Evolutionary conservation across 192 early-diverging fungal species (phyloP).

Genomic region (Linderina pennispora): DNA sequence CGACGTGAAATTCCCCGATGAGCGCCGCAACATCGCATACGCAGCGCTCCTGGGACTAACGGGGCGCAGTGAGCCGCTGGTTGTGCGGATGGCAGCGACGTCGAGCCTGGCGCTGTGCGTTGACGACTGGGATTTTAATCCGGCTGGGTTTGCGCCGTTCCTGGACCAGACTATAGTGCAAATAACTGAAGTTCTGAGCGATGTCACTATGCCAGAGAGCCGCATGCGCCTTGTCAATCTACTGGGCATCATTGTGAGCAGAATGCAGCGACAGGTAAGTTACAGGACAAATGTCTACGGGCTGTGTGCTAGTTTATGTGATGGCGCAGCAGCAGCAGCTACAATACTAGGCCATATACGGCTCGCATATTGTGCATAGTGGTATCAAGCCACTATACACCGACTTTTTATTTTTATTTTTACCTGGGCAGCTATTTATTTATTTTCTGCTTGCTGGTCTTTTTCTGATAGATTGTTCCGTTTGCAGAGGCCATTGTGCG

Average conservation of each 20-base stretch:
- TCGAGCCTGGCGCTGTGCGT: constrained; percentile 58
- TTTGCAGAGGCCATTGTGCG: constrained; percentile 65
- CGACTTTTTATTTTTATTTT: too few species aligned
- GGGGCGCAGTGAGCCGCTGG: constrained; percentile 63
- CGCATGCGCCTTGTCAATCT: constrained; percentile 68
- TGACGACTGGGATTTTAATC: constrained; percentile 88
- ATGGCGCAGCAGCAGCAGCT: too few species aligned
- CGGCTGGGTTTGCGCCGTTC: constrained; percentile 59
- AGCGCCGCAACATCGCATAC: constrained; percentile 62
- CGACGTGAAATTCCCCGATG: constrained; percentile 62
- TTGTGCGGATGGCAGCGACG: constrained; percentile 74
- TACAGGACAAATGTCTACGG: neutral
- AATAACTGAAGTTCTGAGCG: constrained; percentile 54
- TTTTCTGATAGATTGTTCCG: constrained; percentile 53
- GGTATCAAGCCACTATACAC: too few species aligned
- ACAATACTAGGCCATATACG: too few species aligned
- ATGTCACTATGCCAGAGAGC: constrained; percentile 69
- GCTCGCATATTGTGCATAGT: too few species aligned
- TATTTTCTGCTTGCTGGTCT: too few species aligned
- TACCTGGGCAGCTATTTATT: too few species aligned
- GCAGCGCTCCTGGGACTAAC: constrained; percentile 63
- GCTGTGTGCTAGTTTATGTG: too few species aligned
- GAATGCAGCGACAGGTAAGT: constrained; percentile 60
- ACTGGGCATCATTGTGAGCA: constrained; percentile 67
- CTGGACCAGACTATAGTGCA: constrained; percentile 53